phyloP scores from a whole-genome alignment of 106 monocot genomes.

The Dioscorea dumetorum region DNA sequence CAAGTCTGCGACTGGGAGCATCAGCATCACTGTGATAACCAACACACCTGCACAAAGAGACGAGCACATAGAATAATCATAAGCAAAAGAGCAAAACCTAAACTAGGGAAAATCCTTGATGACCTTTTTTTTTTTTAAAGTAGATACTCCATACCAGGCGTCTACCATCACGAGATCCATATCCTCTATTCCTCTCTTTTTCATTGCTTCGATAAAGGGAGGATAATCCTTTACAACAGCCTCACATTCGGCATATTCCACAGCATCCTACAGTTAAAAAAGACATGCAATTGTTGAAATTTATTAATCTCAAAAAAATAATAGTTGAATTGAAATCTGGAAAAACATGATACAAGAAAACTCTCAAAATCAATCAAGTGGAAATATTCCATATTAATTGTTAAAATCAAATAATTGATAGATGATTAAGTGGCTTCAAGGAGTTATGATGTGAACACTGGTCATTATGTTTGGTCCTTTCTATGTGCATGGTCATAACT shows the following conservation, averaged over 20 bases:
- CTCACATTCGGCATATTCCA: conserved; percentile 99
- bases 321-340: no score
- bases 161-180: conserved; percentile 99
- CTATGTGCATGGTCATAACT: no score
- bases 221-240: conserved; percentile 85
- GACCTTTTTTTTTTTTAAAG: neutral
- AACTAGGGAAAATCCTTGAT: neutral
- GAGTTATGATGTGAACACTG: no score
- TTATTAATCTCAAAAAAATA: no score
- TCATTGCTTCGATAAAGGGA: conserved; percentile 94
- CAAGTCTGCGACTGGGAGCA: conserved; percentile 86
- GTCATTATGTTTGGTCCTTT: no score
- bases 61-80: neutral
- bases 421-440: no score
- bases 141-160: conserved; percentile 63
- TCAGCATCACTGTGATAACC: conserved; percentile 88
- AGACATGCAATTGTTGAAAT: neutral
- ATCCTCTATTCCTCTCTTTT: conserved; percentile 94
- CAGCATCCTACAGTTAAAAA: conserved; percentile 59
- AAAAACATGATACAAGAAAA: no score
- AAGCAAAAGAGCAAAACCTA: neutral
- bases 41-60: conserved; percentile 64
- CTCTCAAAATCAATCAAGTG: no score
- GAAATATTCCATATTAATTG: no score
- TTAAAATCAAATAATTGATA: no score